Percentiles rank a stretch among this genome's conserved stretches.
Evolutionary conservation across 2,329 filamentous ascomycete genomes (phyloP).

Genomic region (Colletotrichum orbiculare): DNA sequence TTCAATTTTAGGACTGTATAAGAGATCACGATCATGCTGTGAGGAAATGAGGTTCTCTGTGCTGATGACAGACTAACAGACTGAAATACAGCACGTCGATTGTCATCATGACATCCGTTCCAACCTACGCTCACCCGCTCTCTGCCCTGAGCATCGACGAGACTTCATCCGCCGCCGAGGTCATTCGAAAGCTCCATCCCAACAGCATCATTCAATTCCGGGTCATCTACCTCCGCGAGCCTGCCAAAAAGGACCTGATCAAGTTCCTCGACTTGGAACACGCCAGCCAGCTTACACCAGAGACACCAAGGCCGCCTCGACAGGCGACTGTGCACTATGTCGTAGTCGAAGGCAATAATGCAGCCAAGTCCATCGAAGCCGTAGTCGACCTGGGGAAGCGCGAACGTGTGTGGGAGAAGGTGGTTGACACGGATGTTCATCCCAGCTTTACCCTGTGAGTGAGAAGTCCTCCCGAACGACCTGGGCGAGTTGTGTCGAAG

Average conservation of each 20-base stretch:
- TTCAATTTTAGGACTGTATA: not conserved
- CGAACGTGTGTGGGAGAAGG: not conserved
- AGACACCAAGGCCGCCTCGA: slow-evolving; percentile 23
- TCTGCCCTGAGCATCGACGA: slow-evolving; percentile 43
- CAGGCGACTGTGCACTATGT: slow-evolving; percentile 25
- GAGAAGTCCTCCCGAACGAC: not conserved
- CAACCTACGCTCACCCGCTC: slow-evolving; percentile 42
- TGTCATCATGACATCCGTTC: no score
- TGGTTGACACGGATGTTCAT: not conserved
- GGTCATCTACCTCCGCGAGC: slow-evolving; percentile 55
- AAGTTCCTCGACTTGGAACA: slow-evolving; percentile 50
- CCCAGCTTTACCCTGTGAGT: slow-evolving; percentile 4
- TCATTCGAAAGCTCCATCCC: slow-evolving; percentile 45
- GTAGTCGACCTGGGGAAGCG: slow-evolving; percentile 44
- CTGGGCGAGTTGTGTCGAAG: no score
- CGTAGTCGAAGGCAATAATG: not conserved
- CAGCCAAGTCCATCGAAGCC: slow-evolving; percentile 45
- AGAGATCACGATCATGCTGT: no score
- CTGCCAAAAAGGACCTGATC: slow-evolving; percentile 51
- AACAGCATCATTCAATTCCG: slow-evolving; percentile 48
- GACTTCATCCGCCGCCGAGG: slow-evolving; percentile 46
- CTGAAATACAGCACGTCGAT: no score
- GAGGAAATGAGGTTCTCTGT: not conserved
- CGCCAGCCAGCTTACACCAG: slow-evolving; percentile 16
- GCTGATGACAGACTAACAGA: not conserved